Base-by-base conservation (phyloP, 1,284 basidiomycete species). In the Microbotryum scabiosae region DNA sequence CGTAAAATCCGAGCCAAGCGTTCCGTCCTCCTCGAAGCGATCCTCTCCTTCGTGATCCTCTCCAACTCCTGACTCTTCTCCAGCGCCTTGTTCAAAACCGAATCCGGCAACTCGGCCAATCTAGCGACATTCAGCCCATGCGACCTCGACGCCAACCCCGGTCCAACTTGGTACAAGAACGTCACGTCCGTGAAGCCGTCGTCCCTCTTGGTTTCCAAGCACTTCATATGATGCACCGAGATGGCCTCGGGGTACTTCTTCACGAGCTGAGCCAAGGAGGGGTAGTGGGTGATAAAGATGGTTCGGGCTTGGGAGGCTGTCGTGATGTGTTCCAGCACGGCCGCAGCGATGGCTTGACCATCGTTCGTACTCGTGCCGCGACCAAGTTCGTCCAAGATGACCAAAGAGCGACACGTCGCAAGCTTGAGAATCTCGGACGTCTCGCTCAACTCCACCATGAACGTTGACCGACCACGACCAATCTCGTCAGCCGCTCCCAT, bases 261-360 rank as follows among this genome's bases (percentile, higher is more conserved):
- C 0, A 61, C 60, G 20, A 70, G 18, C 16, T 46, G 46, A n/a
- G 53, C 62, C 1, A 71, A 60, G 12, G 60, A 54, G 3, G 90
- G 90, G 70, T 93, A 96, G 72, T 96, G 91, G 0, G 91, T 96
- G 68, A 94, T 91, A 74, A 96, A 96, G n/a, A 94, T 76, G 0
- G 89, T 90, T 73, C 87, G 88, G 77, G 86, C 86, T 64, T 80
- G 81, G 28, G 80, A 80, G 0, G 74, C 75, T 67, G 81, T 75
- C 3, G 87, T 80, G 4, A 94, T 79, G 62, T 90, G 82, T 54
- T 88, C 62, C 54, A 94, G 77, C 0, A 87, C 86, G 2, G 88
- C 87, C 59, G 82, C 79, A 14, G 88, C 88, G 61, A 90, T 87
- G 8, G 87, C 85, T 85, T 89, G 87, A 4, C 89, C 88, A 71